Evolutionary conservation across 2,329 filamentous ascomycete species (phyloP).

Genomic region (Trichoderma pleuroti): DNA sequence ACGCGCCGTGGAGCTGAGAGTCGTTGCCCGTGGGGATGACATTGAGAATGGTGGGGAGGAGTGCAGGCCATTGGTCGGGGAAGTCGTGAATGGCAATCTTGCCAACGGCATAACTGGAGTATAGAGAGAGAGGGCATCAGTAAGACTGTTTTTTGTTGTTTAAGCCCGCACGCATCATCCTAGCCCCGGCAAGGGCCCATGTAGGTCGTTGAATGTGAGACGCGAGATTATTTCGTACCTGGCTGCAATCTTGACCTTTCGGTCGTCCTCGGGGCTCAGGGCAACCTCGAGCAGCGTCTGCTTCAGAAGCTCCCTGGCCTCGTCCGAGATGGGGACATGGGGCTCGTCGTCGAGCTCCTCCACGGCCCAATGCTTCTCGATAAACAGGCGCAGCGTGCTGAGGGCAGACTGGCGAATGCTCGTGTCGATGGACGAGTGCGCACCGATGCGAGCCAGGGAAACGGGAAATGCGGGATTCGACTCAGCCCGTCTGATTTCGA

Average conservation of each 20-base stretch:
- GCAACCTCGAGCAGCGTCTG: conserved; percentile 73
- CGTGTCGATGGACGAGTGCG: conserved; percentile 68
- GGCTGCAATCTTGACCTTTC: conserved; percentile 84
- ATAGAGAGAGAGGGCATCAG: background rate
- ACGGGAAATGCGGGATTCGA: conserved; percentile 69
- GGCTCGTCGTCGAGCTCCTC: conserved; percentile 64
- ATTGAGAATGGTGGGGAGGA: conserved; percentile 75
- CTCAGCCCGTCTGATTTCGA: conserved; percentile 71
- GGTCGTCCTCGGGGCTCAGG: conserved; percentile 67
- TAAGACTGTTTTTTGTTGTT: background rate
- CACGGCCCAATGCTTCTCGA: conserved; percentile 78
- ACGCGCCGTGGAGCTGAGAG: conserved; percentile 78
- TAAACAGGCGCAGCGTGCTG: conserved; percentile 74
- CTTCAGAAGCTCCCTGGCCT: conserved; percentile 70
- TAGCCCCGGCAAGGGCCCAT: background rate
- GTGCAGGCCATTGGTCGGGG: conserved; percentile 88
- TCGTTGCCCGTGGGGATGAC: conserved; percentile 75
- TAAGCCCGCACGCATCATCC: background rate
- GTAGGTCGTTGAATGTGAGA: background rate
- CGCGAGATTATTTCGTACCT: conserved; percentile 53
- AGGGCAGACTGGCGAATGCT: conserved; percentile 81
- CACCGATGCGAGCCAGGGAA: conserved; percentile 75
- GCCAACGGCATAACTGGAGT: conserved; percentile 66
- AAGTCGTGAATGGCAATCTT: conserved; percentile 94
- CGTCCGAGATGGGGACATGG: conserved; percentile 66